Conservation (phyloP, 78 protist genomes). For the Bodo saltans region DNA sequence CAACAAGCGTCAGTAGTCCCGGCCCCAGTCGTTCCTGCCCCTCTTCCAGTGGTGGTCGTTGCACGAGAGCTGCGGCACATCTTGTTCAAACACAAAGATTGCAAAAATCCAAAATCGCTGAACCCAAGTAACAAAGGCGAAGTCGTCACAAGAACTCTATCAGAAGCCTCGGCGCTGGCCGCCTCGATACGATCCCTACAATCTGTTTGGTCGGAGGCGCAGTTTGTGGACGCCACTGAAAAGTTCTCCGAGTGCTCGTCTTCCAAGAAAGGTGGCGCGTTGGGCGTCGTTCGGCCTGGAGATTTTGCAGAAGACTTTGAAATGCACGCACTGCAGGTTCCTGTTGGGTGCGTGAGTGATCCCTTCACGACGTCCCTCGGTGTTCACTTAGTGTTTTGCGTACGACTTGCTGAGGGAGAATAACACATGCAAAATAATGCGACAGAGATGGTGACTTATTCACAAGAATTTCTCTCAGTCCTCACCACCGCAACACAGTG, state of each 20-base stretch:
- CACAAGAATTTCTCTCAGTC: no score
- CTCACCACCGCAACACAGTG: no score
- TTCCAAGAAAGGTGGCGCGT: background rate
- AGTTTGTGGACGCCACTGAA: background rate
- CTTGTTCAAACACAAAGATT: constrained; percentile 10
- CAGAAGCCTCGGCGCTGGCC: background rate
- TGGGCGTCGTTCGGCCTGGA: background rate
- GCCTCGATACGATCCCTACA: background rate
- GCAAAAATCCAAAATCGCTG: background rate
- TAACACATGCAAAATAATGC: no score
- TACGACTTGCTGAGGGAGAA: no score
- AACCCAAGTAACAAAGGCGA: background rate
- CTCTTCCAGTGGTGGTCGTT: background rate
- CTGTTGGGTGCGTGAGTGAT: background rate
- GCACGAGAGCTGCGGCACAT: background rate
- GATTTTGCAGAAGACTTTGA: background rate
- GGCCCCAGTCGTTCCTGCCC: background rate
- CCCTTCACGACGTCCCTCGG: background rate
- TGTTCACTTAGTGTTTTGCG: background rate
- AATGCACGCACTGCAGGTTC: background rate
- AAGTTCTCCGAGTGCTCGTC: background rate
- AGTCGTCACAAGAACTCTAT: background rate
- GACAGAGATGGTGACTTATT: no score
- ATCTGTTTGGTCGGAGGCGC: background rate
- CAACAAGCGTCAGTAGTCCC: background rate